Conservation (phyloP, 257 asterid species). For the Henckelia pumila region DNA sequence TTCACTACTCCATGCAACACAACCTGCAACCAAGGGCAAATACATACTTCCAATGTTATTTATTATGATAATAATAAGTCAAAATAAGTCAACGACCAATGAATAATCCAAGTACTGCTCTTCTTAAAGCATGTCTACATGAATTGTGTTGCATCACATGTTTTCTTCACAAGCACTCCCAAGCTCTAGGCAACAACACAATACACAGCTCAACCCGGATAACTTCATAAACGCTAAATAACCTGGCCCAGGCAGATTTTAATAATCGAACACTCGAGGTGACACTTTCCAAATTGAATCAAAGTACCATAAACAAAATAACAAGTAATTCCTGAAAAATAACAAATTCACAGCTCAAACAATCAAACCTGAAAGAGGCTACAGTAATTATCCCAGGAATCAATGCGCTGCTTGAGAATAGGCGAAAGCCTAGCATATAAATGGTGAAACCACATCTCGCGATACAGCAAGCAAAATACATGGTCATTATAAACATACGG, state of each 20-base stretch:
- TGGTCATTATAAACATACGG: conserved; percentile 82
- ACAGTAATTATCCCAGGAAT: conserved; percentile 95
- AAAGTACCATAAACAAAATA: neutral
- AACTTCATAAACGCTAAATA: neutral
- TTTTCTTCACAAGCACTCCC: too few relatives aligned
- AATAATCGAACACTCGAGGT: too few relatives aligned
- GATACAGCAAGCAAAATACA: conserved; percentile 89
- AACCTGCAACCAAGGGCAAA: conserved; percentile 45
- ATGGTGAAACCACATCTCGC: conserved; percentile 97
- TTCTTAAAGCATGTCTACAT: too few relatives aligned
- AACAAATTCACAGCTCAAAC: too few relatives aligned
- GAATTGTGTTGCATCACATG: too few relatives aligned
- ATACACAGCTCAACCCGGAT: neutral
- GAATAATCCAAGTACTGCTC: neutral
- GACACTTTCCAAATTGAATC: neutral
- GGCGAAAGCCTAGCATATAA: conserved; percentile 86
- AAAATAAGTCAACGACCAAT: neutral
- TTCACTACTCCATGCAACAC: conserved; percentile 90
- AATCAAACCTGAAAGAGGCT: conserved; percentile 82
- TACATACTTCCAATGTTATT: neutral
- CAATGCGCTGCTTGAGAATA: conserved; percentile 72
- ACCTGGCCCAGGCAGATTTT: neutral
- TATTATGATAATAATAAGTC: neutral
- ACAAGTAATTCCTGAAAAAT: neutral
- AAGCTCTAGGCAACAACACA: neutral